These are phyloP conservation scores for Yamadazyma sp. DNA, from an alignment of 805 yeast species.

Conservation along the genomic window DNA sequence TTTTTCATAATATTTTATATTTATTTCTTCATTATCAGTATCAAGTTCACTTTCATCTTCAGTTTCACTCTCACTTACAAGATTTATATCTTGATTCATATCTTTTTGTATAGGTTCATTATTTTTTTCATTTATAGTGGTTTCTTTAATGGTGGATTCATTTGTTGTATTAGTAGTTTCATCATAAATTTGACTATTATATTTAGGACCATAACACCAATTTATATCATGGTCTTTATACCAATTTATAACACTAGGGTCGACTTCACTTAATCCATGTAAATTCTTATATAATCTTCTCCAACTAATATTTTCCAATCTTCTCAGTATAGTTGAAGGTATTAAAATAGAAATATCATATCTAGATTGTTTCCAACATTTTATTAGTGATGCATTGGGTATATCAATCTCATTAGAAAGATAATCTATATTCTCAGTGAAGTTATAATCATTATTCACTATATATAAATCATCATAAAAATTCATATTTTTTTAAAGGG, in stretches of 20 bases:
- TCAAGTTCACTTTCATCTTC: slow-evolving; percentile 5
- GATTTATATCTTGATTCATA: slow-evolving; percentile 1
- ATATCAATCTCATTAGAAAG: slow-evolving; percentile 14
- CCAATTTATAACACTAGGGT: slow-evolving; percentile 52
- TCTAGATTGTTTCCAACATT: slow-evolving; percentile 15
- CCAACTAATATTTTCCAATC: slow-evolving; percentile 39
- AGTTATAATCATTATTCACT: slow-evolving; percentile 12
- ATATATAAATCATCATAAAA: slow-evolving; percentile 15
- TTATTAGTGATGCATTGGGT: slow-evolving; percentile 10
- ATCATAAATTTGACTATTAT: no score
- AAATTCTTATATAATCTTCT: slow-evolving; percentile 35
- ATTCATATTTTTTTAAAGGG: slow-evolving; percentile 11
- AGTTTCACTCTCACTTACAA: no score
- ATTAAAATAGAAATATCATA: slow-evolving; percentile 13
- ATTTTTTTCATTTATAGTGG: neutral
- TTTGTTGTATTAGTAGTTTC: no score
- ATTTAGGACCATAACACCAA: slow-evolving; percentile 52
- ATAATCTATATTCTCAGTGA: slow-evolving; percentile 18
- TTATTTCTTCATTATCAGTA: slow-evolving; percentile 4
- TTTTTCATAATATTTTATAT: neutral
- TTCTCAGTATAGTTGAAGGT: slow-evolving; percentile 15
- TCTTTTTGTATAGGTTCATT: neutral
- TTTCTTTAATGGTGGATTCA: no score
- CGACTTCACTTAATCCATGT: slow-evolving; percentile 23
- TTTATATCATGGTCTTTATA: slow-evolving; percentile 52